phyloP scores from a whole-genome alignment of 1,284 basidiomycete species.

The Naganishia sp. region DNA sequence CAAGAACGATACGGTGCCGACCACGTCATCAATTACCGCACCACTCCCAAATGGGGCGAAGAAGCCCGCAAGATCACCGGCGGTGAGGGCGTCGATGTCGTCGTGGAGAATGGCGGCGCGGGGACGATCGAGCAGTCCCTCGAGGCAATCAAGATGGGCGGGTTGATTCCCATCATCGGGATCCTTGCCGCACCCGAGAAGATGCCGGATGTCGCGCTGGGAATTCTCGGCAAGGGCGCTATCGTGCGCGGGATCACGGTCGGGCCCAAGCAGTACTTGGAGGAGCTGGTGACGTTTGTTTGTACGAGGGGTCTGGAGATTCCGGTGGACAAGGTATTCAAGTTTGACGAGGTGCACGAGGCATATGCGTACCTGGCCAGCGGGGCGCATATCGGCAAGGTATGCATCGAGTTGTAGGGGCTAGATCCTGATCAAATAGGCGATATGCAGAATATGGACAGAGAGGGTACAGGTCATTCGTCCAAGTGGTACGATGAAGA shows the following conservation, averaged over 20 bases:
- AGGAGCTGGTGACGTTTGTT: constrained; percentile 58
- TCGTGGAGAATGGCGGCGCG: constrained; percentile 57
- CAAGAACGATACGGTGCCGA: constrained; percentile 19
- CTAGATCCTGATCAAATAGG: too few species aligned
- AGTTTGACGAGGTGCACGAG: constrained; percentile 57
- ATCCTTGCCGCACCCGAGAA: constrained; percentile 46
- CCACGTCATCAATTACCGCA: constrained; percentile 26
- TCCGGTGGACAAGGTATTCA: constrained; percentile 60
- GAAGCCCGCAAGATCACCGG: constrained; percentile 11
- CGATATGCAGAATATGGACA: too few species aligned
- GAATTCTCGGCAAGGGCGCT: constrained; percentile 36
- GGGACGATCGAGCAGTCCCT: constrained; percentile 59
- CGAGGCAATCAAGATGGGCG: constrained; percentile 55
- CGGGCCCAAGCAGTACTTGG: constrained; percentile 54
- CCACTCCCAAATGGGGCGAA: constrained; percentile 8
- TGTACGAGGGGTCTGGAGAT: constrained; percentile 55
- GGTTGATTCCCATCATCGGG: constrained; percentile 60
- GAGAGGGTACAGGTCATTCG: too few species aligned
- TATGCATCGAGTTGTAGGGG: constrained; percentile 53
- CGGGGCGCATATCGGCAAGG: constrained; percentile 58
- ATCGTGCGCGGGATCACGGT: constrained; percentile 53
- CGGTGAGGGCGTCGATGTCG: constrained; percentile 6
- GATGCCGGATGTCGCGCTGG: constrained; percentile 25
- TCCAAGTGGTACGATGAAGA: too few species aligned
- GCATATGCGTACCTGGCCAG: constrained; percentile 58